A percentile compares a stretch with the other conserved stretches of the same genome.
phyloP scores from a whole-genome alignment of 129 eudicot genomes.

The Smallanthus sonchifolius region DNA sequence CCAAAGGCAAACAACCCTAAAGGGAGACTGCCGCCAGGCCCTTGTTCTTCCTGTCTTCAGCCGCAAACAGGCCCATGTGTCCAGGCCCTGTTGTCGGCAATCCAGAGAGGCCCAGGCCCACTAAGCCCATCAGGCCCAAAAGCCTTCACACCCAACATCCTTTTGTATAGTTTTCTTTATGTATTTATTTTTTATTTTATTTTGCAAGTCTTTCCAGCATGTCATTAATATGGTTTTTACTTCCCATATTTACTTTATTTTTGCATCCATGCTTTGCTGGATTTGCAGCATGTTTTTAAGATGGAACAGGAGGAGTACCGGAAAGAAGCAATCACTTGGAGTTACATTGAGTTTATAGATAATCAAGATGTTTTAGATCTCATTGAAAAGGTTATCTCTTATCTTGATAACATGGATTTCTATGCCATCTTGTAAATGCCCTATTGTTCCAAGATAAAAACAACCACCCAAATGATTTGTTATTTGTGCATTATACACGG shows the following conservation, averaged over 20 bases:
- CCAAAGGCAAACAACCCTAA: too few relatives aligned
- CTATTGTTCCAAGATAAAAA: not conserved
- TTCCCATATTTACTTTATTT: not conserved
- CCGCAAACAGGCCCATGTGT: too few relatives aligned
- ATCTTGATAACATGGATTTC: conserved; percentile 5
- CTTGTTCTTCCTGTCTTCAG: too few relatives aligned
- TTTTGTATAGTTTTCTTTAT: not conserved
- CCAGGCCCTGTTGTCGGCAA: too few relatives aligned
- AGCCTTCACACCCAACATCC: too few relatives aligned
- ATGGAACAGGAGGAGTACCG: conserved; percentile 98
- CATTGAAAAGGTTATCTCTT: conserved; percentile 77
- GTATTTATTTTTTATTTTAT: not conserved
- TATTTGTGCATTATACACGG: not conserved
- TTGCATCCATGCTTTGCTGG: conserved; percentile 4
- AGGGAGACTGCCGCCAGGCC: too few relatives aligned
- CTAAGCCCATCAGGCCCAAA: too few relatives aligned
- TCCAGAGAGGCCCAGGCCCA: too few relatives aligned
- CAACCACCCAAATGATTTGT: not conserved
- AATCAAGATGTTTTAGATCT: conserved; percentile 97
- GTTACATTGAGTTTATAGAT: conserved; percentile 95
- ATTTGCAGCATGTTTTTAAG: conserved; percentile 87
- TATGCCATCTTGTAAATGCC: not conserved
- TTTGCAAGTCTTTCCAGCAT: conserved; percentile 7
- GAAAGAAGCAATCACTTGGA: conserved; percentile 90
- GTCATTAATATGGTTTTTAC: not conserved